Percentiles rank a stretch among this genome's conserved stretches.
Conservation (phyloP, 257 asterid genomes). For the Solanum chilense region DNA sequence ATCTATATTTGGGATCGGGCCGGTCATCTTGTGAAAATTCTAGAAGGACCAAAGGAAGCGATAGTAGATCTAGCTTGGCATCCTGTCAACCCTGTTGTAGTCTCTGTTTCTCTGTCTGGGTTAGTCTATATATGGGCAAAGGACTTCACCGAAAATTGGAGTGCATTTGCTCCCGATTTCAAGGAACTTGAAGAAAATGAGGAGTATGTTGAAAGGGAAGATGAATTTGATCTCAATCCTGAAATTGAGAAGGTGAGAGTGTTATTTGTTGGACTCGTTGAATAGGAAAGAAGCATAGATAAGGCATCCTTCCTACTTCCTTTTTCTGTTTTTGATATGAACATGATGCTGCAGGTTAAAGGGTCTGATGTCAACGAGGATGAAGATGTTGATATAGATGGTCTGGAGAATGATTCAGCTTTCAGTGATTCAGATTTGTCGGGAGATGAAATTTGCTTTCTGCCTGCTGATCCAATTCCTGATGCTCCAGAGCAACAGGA, state of each 20-base stretch:
- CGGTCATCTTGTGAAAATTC: slow-evolving; percentile 89
- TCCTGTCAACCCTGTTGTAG: slow-evolving; percentile 80
- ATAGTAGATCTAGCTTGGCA: slow-evolving; percentile 88
- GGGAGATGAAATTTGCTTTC: slow-evolving; percentile 59
- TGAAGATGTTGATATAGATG: slow-evolving; percentile 60
- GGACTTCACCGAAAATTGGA: slow-evolving; percentile 94
- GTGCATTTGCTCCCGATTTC: slow-evolving; percentile 95
- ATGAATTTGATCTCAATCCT: slow-evolving; percentile 78
- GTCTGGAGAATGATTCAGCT: slow-evolving; percentile 61
- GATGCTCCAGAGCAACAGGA: slow-evolving; percentile 70
- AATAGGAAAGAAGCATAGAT: neutral
- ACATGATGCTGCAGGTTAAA: slow-evolving; percentile 42
- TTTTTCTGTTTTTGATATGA: slow-evolving; percentile 3
- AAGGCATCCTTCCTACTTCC: neutral
- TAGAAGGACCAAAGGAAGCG: slow-evolving; percentile 94
- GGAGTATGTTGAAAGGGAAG: slow-evolving; percentile 89
- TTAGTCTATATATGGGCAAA: slow-evolving; percentile 94
- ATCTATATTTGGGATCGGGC: slow-evolving; percentile 92
- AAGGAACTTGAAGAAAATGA: slow-evolving; percentile 93
- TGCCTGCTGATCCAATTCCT: slow-evolving; percentile 72
- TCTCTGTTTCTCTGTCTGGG: slow-evolving; percentile 80
- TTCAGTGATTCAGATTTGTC: slow-evolving; percentile 91
- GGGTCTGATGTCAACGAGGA: slow-evolving; percentile 62
- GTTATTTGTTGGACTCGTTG: neutral
- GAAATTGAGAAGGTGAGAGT: slow-evolving; percentile 50